Conservation (phyloP, 768 basidiomycete genomes). For the Naganishia kalamii region DNA sequence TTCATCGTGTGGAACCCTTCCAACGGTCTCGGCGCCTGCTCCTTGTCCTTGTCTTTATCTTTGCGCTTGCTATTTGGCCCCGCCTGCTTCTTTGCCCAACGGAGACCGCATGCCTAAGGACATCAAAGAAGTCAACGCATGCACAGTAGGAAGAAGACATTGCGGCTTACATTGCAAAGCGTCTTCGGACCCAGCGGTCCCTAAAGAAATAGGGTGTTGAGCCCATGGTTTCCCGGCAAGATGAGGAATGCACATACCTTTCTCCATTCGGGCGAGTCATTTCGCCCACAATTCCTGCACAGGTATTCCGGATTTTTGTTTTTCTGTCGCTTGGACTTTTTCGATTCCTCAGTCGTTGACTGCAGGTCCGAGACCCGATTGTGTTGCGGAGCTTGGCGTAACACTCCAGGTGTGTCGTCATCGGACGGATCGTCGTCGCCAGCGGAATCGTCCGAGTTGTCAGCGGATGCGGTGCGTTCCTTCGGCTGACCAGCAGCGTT, state of each 20-base stretch:
- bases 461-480: constrained; percentile 1
- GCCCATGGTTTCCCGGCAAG: not conserved
- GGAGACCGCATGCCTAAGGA: constrained; percentile 66
- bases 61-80: constrained; percentile 21
- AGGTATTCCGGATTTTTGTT: constrained; percentile 25
- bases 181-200: constrained; percentile 94
- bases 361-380: constrained; percentile 13
- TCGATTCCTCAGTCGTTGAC: constrained; percentile 21
- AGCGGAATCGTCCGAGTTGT: constrained; percentile 5
- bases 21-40: not conserved
- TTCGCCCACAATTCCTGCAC: constrained; percentile 86
- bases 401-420: constrained; percentile 3
- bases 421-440: constrained; percentile 1
- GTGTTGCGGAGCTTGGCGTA: constrained; percentile 7
- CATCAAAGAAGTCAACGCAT: not conserved
- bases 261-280: constrained; percentile 96
- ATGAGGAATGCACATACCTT: constrained; percentile 53
- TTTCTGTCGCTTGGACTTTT: constrained; percentile 28
- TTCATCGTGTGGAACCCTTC: constrained; percentile 2
- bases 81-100: constrained; percentile 73
- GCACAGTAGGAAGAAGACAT: no score
- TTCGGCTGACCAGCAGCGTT: constrained; percentile 13
- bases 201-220: constrained; percentile 42
- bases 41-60: constrained; percentile 19
- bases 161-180: constrained; percentile 67